phyloP scores from a whole-genome alignment of 1,139 yeast species.

The Fermentozyma sake region DNA sequence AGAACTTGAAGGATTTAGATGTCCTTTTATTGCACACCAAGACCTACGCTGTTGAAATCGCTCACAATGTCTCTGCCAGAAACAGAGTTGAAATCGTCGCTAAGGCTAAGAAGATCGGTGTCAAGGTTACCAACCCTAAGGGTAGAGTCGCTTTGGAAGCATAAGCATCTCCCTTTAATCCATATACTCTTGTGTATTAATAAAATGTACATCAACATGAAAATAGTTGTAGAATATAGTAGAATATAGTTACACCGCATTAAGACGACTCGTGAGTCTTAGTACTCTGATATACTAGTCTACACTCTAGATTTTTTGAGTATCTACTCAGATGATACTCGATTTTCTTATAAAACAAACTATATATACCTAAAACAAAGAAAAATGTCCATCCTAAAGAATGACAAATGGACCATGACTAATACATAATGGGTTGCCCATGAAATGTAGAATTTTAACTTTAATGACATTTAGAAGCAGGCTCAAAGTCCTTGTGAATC shows the following conservation, averaged over 20 bases:
- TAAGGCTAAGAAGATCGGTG: constrained; percentile 97
- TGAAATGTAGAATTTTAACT: no score
- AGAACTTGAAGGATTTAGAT: constrained; percentile 92
- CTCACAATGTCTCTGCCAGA: constrained; percentile 96
- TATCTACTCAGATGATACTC: no score
- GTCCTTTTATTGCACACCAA: constrained; percentile 95
- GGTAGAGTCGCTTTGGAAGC: constrained; percentile 99
- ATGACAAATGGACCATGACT: no score
- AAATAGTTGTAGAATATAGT: no score
- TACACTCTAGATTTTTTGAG: neutral
- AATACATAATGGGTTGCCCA: no score
- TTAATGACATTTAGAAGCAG: no score
- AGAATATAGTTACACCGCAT: no score
- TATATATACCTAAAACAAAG: no score
- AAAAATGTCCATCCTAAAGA: no score
- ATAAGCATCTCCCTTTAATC: constrained; percentile 36
- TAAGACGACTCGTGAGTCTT: neutral
- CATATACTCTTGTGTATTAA: constrained; percentile 8
- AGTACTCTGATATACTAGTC: neutral
- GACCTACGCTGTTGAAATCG: constrained; percentile 99
- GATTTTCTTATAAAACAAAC: no score
- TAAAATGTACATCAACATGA: constrained; percentile 12
- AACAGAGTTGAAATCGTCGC: constrained; percentile 96
- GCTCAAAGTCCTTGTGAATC: no score
- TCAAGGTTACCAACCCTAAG: constrained; percentile 98